Base-by-base conservation (phyloP, 768 basidiomycete genomes). In the Suillus discolor region DNA sequence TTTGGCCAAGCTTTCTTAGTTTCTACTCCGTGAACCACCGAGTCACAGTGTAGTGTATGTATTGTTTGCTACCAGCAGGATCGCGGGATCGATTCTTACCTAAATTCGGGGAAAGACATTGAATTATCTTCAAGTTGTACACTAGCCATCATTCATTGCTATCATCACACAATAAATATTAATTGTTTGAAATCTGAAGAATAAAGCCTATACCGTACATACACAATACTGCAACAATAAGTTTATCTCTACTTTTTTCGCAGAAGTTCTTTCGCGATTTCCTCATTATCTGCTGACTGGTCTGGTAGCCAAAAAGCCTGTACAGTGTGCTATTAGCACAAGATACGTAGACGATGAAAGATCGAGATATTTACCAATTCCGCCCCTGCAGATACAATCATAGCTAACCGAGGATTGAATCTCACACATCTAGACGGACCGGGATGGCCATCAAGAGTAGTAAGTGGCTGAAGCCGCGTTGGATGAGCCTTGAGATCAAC, bases 351-450 rank as follows among this genome's bases (percentile, higher is more conserved):
- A 55, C 20, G 9, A 20, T 25, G 39, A 20, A 39, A 31, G 5
- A 64, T 55, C 59, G 31, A 68, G 47, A 68, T 62, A 77, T 84
- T 69, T 69, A 96, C 96, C 80, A 97, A 74, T 73, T 96, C 94
- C 66, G 86, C 82, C 20, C 94, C 94, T 34, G 93, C 94, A 13
- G 87, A 87, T 65, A 86, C 89, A 83, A 98, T 83, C 94, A 98
- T 97, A 38, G 90, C 90, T 66, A 86, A 84, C 65, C 93, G 86
- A 9, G 96, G 96, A 74, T 97, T 99, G 75, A 96, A 97, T 71
- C 83, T 87, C 3, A 97, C 92, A 65, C 93, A 95, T 73, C 97
- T 82, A 28, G 89, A 85, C 38, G 93, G 90, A 6, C 93, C 93
- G 1, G 89, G 87, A 73, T 96, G 94, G 0, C 93, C 94, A 53